Conservation (phyloP, 345 rosid genomes). For the Aethionema arabicum region DNA sequence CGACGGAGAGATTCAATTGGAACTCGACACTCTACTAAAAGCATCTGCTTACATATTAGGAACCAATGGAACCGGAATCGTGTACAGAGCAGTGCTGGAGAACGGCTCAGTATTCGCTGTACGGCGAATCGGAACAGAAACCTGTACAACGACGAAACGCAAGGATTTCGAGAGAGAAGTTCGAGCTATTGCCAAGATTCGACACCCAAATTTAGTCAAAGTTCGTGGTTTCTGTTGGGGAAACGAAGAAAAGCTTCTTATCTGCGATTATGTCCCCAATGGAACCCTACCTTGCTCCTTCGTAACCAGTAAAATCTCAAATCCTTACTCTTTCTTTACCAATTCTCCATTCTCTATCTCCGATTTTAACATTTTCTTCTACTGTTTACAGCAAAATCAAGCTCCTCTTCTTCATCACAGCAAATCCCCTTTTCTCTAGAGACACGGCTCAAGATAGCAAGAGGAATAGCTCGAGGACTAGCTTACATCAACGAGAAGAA, state of each 20-base stretch:
- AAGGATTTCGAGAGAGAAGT: constrained; percentile 78
- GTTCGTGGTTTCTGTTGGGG: constrained; percentile 89
- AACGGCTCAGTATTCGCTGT: constrained; percentile 74
- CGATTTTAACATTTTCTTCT: neutral
- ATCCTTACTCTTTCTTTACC: neutral
- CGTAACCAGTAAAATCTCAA: constrained; percentile 52
- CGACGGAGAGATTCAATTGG: constrained; percentile 69
- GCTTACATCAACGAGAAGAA: constrained; percentile 81
- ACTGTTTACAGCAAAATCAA: constrained; percentile 33
- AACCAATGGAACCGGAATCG: constrained; percentile 58
- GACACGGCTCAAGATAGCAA: constrained; percentile 69
- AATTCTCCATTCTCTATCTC: neutral
- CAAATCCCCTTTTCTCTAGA: constrained; percentile 53
- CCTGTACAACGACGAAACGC: constrained; percentile 40
- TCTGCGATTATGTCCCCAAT: constrained; percentile 67
- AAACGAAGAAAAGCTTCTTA: constrained; percentile 77
- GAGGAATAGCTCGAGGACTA: constrained; percentile 75
- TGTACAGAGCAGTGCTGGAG: constrained; percentile 81
- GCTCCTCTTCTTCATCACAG: constrained; percentile 40
- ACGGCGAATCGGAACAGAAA: constrained; percentile 75
- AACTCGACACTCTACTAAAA: constrained; percentile 68
- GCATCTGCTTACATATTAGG: constrained; percentile 86
- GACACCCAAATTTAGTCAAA: constrained; percentile 72
- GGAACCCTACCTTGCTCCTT: constrained; percentile 65
- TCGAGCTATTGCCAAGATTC: constrained; percentile 56